Percentiles rank a stretch among this genome's conserved stretches.
Conservation (phyloP, 345 rosid species). For the Psidium guajava region DNA sequence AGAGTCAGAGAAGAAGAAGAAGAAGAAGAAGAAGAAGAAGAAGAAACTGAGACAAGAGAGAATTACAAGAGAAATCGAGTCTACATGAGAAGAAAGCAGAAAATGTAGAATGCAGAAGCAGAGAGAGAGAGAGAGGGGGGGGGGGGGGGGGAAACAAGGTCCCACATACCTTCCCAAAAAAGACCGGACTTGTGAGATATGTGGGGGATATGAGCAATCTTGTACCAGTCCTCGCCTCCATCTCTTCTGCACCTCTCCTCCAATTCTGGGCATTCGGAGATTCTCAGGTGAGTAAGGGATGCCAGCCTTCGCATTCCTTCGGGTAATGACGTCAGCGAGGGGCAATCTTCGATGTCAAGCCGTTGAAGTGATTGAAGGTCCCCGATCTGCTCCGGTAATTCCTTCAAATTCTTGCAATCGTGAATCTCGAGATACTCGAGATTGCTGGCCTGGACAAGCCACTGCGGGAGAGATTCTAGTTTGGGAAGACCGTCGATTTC, state of each 20-base stretch:
- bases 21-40: background rate
- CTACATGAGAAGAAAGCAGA: background rate
- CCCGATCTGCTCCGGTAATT: background rate
- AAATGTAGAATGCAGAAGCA: too few species aligned
- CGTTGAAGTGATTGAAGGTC: background rate
- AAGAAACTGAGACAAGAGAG: background rate
- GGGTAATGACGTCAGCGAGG: background rate
- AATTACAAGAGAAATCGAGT: background rate
- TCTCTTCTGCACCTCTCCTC: background rate
- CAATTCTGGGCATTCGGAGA: rapidly evolving
- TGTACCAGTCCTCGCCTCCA: background rate
- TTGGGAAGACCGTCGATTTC: too few species aligned
- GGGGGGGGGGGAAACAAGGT: too few species aligned
- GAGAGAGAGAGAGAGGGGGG: too few species aligned
- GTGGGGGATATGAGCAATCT: background rate
- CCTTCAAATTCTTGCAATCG: background rate
- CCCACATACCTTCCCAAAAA: too few species aligned
- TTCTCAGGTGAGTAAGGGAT: rapidly evolving
- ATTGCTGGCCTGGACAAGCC: too few species aligned
- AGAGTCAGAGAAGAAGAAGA: background rate
- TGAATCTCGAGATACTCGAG: too few species aligned
- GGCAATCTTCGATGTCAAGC: rapidly evolving
- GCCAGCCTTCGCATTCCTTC: background rate
- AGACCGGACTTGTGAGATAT: too few species aligned
- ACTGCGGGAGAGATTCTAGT: too few species aligned